Evolutionary conservation across 2,329 filamentous ascomycete species (phyloP), one percentile per base, ranked within the genome.

Genomic region (Penicillium polonicum): DNA sequence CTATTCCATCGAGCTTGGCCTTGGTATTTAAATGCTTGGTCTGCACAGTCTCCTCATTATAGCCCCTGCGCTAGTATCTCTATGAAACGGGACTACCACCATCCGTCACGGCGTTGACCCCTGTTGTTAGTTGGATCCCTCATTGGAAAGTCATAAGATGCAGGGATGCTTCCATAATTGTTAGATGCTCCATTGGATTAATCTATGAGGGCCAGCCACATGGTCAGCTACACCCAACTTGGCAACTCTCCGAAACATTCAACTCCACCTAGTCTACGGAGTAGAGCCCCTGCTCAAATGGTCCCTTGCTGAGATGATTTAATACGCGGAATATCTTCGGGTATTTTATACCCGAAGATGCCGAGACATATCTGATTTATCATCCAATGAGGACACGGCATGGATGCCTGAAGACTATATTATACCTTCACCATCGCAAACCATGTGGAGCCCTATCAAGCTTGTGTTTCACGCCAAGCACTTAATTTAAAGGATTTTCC

Each of bases 391-490:
- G 12, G 2, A 33, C 12, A 33, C 2, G 12, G 31, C 31, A 33
- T 13, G 2, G 31, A 33, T 33, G 31, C 12, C 31, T 33, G 29
- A 3, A 31, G 29, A 12, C 29, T 33, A 5, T 33, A 33, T 13
- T 33, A 33, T 33, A 33, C 2, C 31, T 33, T 13, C 31, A 33
- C 31, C 5, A 33, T 13, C 31, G 12, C 31, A 33, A 33, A 33
- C 48, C 6, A 41, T 42, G 49, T 38, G 55, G 55, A 48, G 19
- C 36, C 25, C 19, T 21, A 6, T 43, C 17, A 10, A 53, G 49
- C 55, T 57, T 57, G 55, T 42, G 54, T 52, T 52, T 56, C 41
- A 56, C 25, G 48, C 31, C 43, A 48, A 36, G 9, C 31, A 48
- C 15, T 48, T 48, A 8, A 48, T 25, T 48, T 12, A 5, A n/a